These are phyloP conservation scores for Omphalotus guepiniiformis DNA, from an alignment of 768 basidiomycete genomes.

Conservation along the genomic window DNA sequence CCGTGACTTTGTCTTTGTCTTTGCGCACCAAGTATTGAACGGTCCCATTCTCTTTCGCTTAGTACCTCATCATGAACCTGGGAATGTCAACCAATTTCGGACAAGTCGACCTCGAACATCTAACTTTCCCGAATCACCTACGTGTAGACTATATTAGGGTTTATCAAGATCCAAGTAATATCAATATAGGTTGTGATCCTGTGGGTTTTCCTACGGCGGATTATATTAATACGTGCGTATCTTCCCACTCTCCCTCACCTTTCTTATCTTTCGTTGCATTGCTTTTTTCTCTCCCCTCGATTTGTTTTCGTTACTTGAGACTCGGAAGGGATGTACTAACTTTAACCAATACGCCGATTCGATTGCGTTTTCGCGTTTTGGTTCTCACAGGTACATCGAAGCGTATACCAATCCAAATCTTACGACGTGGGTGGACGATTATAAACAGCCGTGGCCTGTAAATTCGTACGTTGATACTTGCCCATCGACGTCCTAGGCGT, in stretches of 20 bases:
- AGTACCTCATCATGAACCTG: conserved; percentile 49
- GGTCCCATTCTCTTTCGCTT: neutral
- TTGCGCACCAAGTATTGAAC: conserved; percentile 4
- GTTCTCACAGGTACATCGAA: conserved; percentile 12
- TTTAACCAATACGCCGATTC: no score
- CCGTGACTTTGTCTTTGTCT: neutral
- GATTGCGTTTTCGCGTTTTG: no score
- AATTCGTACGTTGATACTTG: conserved; percentile 42
- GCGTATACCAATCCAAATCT: conserved; percentile 17
- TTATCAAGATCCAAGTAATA: conserved; percentile 39
- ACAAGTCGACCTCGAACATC: conserved; percentile 40
- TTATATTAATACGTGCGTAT: conserved; percentile 41
- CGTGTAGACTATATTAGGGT: conserved; percentile 53
- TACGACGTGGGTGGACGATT: conserved; percentile 48
- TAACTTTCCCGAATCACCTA: conserved; percentile 55
- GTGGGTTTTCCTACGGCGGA: conserved; percentile 40
- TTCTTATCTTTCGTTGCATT: no score
- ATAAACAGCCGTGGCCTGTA: conserved; percentile 44
- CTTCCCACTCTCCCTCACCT: no score
- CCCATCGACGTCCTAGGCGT: no score
- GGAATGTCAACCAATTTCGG: conserved; percentile 52
- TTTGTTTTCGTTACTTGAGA: no score
- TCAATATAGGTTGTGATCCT: conserved; percentile 51
- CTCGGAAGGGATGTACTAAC: neutral
- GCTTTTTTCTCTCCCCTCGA: no score